These are phyloP conservation scores for Candida albicans DNA, from an alignment of 1,139 yeast species.

Conservation along the genomic window DNA sequence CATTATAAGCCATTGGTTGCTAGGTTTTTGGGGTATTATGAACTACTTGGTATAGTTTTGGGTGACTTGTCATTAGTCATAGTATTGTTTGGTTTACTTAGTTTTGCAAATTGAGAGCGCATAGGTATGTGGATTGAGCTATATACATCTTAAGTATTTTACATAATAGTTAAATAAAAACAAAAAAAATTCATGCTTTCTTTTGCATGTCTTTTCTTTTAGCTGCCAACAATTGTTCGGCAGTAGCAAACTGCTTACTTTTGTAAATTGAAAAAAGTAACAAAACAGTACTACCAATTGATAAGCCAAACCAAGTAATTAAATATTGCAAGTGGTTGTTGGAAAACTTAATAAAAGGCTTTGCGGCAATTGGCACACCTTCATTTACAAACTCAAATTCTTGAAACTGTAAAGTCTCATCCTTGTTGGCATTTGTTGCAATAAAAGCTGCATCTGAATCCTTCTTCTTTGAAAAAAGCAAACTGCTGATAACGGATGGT, in stretches of 20 bases:
- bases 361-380: slow-evolving; percentile 89
- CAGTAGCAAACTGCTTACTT: slow-evolving; percentile 31
- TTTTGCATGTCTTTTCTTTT: slow-evolving; percentile 40
- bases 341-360: slow-evolving; percentile 74
- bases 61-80: slow-evolving; percentile 42
- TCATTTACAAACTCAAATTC: slow-evolving; percentile 58
- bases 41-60: slow-evolving; percentile 35
- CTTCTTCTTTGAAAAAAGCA: slow-evolving; percentile 6
- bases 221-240: slow-evolving; percentile 43
- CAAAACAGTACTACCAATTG: slow-evolving; percentile 67
- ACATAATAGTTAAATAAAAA: not conserved
- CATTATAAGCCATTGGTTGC: slow-evolving; percentile 30
- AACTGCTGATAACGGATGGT: slow-evolving; percentile 15
- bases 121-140: slow-evolving; percentile 3
- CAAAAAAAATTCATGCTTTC: slow-evolving; percentile 1
- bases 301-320: slow-evolving; percentile 92
- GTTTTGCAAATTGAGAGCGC: slow-evolving; percentile 18
- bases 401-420: slow-evolving; percentile 40
- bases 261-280: slow-evolving; percentile 42
- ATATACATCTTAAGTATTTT: slow-evolving; percentile 10
- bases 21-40: slow-evolving; percentile 38
- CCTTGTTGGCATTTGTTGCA: slow-evolving; percentile 21
- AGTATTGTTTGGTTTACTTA: slow-evolving; percentile 41
- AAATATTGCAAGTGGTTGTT: slow-evolving; percentile 92
- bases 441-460: slow-evolving; percentile 20